Evolutionary conservation across 345 rosid genomes (phyloP).

Genomic region (Crucihimalaya himalaica): DNA sequence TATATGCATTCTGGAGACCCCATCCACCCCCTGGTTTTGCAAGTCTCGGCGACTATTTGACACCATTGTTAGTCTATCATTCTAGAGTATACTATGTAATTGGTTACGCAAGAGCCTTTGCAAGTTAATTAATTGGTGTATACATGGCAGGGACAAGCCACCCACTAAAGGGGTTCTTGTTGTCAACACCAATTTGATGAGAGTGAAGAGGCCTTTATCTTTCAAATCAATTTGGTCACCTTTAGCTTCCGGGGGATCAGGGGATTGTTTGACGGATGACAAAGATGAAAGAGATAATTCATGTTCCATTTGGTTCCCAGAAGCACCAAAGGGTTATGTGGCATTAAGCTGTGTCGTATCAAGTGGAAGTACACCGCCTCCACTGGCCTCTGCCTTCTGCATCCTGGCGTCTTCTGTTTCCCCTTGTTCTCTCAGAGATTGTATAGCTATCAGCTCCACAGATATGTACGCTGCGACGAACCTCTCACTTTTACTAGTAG

Average conservation of each 20-base stretch:
- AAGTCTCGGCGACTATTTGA: slow-evolving; percentile 90
- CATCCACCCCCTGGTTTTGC: slow-evolving; percentile 96
- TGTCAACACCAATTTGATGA: slow-evolving; percentile 73
- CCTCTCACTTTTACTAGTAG: slow-evolving; percentile 25
- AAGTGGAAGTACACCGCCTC: slow-evolving; percentile 62
- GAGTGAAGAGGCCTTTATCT: slow-evolving; percentile 79
- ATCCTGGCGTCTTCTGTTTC: slow-evolving; percentile 78
- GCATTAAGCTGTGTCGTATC: slow-evolving; percentile 89
- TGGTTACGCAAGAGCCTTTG: slow-evolving; percentile 13
- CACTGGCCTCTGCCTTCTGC: slow-evolving; percentile 72
- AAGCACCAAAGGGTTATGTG: slow-evolving; percentile 87
- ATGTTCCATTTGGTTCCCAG: slow-evolving; percentile 93
- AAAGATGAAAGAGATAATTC: slow-evolving; percentile 38
- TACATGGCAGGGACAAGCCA: slow-evolving; percentile 86
- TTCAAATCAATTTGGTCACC: slow-evolving; percentile 80
- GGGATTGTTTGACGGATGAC: too few relatives aligned
- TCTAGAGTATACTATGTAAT: slow-evolving; percentile 4
- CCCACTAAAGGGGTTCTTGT: slow-evolving; percentile 93
- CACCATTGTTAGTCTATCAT: slow-evolving; percentile 69
- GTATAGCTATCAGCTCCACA: slow-evolving; percentile 61
- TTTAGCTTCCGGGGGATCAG: too few relatives aligned
- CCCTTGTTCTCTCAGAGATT: slow-evolving; percentile 88
- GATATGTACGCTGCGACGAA: slow-evolving; percentile 54
- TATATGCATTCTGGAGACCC: slow-evolving; percentile 89
- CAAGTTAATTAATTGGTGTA: slow-evolving; percentile 31